A percentile compares a stretch with the other conserved stretches of the same genome.
Evolutionary conservation across 169 alveolate species (phyloP).

Genomic region (Miamiensis avidus): DNA sequence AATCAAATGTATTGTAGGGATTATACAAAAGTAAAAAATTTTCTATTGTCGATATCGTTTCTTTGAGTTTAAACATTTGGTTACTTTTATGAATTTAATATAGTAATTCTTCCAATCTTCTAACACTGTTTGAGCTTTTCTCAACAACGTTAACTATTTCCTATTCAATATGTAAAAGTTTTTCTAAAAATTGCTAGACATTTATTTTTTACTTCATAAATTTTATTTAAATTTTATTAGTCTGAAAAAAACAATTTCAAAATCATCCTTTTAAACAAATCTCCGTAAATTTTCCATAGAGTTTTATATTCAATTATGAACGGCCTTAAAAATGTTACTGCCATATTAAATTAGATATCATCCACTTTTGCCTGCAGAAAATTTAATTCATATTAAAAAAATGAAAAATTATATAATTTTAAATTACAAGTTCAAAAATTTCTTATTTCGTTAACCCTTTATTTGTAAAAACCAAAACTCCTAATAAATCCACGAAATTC

Average conservation of each 20-base stretch:
- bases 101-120: slow-evolving; percentile 53
- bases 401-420: no score
- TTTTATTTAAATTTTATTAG: slow-evolving; percentile 16
- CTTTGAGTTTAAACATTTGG: slow-evolving; percentile 49
- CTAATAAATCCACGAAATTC: no score
- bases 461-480: background rate
- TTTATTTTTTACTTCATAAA: no score
- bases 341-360: no score
- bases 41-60: slow-evolving; percentile 51
- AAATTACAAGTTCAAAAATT: slow-evolving; percentile 1
- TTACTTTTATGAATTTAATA: slow-evolving; percentile 37
- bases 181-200: no score
- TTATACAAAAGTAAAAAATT: slow-evolving; percentile 49
- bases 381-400: no score
- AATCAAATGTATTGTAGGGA: slow-evolving; percentile 49
- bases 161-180: no score
- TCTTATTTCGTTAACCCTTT: background rate
- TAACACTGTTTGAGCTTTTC: slow-evolving; percentile 33
- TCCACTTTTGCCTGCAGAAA: background rate
- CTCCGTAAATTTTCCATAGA: slow-evolving; percentile 34
- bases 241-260: background rate
- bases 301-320: background rate
- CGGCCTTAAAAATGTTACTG: background rate
- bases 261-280: slow-evolving; percentile 14
- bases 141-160: slow-evolving; percentile 39